Conservation (phyloP, 805 yeast genomes). For the Wickerhamomyces hampshirensis region DNA sequence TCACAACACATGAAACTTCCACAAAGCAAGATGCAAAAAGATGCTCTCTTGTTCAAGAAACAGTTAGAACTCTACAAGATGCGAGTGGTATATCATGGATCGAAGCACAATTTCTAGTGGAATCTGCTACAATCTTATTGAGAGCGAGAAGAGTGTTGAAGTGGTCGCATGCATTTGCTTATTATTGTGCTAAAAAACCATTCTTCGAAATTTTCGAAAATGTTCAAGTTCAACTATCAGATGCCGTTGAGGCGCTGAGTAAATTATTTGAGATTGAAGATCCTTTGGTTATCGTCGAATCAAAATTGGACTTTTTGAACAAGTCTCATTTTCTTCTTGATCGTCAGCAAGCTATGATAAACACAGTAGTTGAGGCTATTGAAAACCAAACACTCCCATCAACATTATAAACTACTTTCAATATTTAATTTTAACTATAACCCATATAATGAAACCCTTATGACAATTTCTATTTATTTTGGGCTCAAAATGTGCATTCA, state of each 20-base stretch:
- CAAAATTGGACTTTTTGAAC: conserved; percentile 34
- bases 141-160: conserved; percentile 72
- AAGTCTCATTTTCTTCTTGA: conserved; percentile 30
- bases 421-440: too few relatives aligned
- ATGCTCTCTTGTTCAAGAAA: conserved; percentile 55
- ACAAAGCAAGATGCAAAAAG: conserved; percentile 65
- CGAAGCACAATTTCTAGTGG: conserved; percentile 79
- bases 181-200: conserved; percentile 50
- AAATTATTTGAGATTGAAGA: conserved; percentile 45
- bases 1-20: conserved; percentile 71
- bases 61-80: conserved; percentile 63
- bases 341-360: conserved; percentile 32
- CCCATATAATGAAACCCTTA: too few relatives aligned
- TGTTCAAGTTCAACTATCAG: conserved; percentile 58
- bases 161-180: conserved; percentile 89
- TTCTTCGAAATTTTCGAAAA: conserved; percentile 63
- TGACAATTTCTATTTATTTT: background rate
- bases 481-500: background rate
- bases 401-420: background rate
- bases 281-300: conserved; percentile 30
- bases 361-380: conserved; percentile 15
- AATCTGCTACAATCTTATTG: conserved; percentile 59
- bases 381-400: conserved; percentile 5
- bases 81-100: conserved; percentile 71
- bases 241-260: conserved; percentile 66